phyloP scores from a whole-genome alignment of 2,329 filamentous ascomycete species.

The Pseudopyricularia cyperi region DNA sequence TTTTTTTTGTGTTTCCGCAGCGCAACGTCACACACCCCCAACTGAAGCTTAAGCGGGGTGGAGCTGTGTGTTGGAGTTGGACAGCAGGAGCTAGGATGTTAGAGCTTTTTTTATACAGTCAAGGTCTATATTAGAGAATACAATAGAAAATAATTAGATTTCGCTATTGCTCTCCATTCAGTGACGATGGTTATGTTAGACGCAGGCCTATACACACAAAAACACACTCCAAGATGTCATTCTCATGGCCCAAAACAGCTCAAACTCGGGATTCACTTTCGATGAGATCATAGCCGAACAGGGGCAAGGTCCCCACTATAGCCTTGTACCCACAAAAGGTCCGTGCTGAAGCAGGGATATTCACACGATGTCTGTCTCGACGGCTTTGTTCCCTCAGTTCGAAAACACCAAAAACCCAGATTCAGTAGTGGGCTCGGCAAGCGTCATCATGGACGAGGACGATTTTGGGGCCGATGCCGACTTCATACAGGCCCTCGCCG shows the following conservation, averaged over 20 bases:
- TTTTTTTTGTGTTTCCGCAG: too few species aligned
- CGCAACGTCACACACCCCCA: too few species aligned
- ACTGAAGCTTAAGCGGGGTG: too few species aligned
- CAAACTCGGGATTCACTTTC: neutral
- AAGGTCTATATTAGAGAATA: too few species aligned
- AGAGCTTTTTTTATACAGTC: too few species aligned
- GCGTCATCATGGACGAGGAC: conserved; percentile 18
- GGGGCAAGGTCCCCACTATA: neutral
- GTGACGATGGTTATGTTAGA: too few species aligned
- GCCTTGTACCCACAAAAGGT: neutral
- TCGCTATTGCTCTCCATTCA: too few species aligned
- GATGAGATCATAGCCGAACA: neutral
- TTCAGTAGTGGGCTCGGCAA: neutral
- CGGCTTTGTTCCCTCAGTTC: neutral
- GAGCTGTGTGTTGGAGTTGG: too few species aligned
- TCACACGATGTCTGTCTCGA: neutral
- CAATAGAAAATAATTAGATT: too few species aligned
- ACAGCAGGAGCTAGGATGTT: too few species aligned
- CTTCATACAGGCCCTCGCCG: conserved; percentile 41
- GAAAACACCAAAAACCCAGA: neutral
- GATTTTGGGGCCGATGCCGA: conserved; percentile 46
- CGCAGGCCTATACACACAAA: too few species aligned
- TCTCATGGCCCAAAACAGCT: neutral
- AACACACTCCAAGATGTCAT: too few species aligned
- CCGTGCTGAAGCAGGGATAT: neutral